Percentiles rank a stretch among this genome's conserved stretches.
phyloP scores from a whole-genome alignment of 2,329 filamentous ascomycete species.

The Botrytis tulipae region DNA sequence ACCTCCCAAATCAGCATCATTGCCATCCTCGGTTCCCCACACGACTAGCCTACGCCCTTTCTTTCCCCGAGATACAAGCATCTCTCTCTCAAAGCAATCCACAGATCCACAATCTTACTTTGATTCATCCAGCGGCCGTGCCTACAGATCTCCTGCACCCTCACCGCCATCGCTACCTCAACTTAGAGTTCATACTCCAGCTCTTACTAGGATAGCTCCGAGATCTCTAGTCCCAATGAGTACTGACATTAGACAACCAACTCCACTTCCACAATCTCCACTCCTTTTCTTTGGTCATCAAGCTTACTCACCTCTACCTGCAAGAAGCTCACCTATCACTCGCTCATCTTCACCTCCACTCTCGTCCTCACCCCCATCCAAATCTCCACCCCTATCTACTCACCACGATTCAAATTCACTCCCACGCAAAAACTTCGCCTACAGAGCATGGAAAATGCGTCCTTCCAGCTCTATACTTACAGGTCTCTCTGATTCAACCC shows the following conservation, averaged over 20 bases:
- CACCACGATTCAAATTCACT: fast-evolving
- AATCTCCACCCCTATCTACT: neutral
- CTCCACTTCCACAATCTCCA: neutral
- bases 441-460: slow-evolving; percentile 2
- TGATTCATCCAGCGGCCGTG: neutral
- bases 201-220: neutral
- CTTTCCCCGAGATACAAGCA: neutral
- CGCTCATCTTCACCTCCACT: neutral
- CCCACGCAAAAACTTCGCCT: neutral
- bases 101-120: neutral
- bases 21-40: neutral
- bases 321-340: neutral
- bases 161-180: neutral
- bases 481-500: neutral
- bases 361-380: neutral
- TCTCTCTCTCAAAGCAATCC: fast-evolving
- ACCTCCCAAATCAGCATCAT: neutral
- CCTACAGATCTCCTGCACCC: neutral
- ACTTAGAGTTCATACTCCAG: neutral
- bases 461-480: neutral
- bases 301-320: neutral
- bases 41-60: neutral
- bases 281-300: neutral
- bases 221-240: neutral
- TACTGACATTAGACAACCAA: neutral